A percentile compares a stretch with the other conserved stretches of the same genome.
These are phyloP conservation scores for Phaeosphaeriaceae sp. DNA, from an alignment of 2,329 filamentous ascomycete species.

Conservation along the genomic window DNA sequence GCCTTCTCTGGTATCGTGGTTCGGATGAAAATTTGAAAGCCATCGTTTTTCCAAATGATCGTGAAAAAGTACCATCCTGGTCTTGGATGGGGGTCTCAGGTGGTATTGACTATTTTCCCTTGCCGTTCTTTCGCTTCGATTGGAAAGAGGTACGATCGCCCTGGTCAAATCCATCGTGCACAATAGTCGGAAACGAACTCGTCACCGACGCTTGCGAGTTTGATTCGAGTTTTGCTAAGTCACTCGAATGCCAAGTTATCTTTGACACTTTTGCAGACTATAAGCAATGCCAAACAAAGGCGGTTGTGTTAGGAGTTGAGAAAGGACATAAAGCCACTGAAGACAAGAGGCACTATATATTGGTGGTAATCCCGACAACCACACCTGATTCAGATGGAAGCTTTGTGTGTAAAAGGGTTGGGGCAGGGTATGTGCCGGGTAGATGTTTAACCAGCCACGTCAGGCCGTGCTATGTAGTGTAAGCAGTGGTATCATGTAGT, in stretches of 20 bases:
- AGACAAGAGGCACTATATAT: conserved; percentile 3
- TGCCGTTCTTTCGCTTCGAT: conserved; percentile 7
- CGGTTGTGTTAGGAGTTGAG: not conserved
- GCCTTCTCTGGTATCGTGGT: conserved; percentile 14
- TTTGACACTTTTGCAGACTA: not conserved
- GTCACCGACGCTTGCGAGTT: too few species aligned
- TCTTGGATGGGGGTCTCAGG: conserved; percentile 24
- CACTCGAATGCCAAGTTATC: too few species aligned
- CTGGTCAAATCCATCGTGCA: not conserved
- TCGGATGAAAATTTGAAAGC: not conserved
- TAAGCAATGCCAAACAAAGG: not conserved
- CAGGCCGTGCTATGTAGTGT: too few species aligned
- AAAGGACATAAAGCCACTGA: not conserved
- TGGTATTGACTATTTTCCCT: conserved; percentile 21
- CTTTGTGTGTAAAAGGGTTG: not conserved
- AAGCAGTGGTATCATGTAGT: too few species aligned
- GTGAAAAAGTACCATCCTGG: conserved; percentile 12
- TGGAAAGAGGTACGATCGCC: conserved; percentile 19
- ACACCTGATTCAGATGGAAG: not conserved
- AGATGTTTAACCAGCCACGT: not conserved
- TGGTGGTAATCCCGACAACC: not conserved
- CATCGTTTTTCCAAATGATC: conserved; percentile 6
- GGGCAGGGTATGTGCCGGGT: conserved; percentile 2
- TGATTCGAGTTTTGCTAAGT: too few species aligned
- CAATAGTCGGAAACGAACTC: not conserved